Percentiles rank a stretch among this genome's conserved stretches.
These are phyloP conservation scores for Scheffersomyces insectosa DNA, from an alignment of 1,139 yeast genomes.

Conservation along the genomic window DNA sequence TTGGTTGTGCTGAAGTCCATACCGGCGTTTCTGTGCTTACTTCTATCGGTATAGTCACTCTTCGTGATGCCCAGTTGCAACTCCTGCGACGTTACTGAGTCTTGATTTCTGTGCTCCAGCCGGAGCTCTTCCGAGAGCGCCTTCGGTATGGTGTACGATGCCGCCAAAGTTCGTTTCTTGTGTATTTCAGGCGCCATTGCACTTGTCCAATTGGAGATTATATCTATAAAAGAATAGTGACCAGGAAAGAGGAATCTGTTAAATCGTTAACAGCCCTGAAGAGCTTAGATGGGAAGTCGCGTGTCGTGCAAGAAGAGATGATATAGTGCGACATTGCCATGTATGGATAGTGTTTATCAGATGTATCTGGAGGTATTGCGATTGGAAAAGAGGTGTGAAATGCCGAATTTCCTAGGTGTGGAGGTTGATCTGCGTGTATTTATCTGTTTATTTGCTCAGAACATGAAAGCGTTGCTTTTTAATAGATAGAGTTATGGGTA, in stretches of 20 bases:
- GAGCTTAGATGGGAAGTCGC: too few relatives aligned
- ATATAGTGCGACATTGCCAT: too few relatives aligned
- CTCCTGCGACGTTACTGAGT: conserved; percentile 23
- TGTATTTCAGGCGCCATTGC: conserved; percentile 1
- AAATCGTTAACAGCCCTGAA: not conserved
- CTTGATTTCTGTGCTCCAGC: conserved; percentile 37
- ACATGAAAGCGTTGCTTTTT: too few relatives aligned
- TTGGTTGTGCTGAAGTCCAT: conserved; percentile 21
- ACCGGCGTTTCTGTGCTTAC: conserved; percentile 25
- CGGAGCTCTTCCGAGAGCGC: conserved; percentile 26
- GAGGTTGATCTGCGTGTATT: too few relatives aligned
- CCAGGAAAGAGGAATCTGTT: not conserved
- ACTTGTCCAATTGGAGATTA: not conserved
- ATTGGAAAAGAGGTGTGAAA: too few relatives aligned
- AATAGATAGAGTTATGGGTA: too few relatives aligned
- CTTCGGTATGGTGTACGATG: conserved; percentile 35
- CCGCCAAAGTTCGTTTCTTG: conserved; percentile 23
- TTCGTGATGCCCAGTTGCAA: conserved; percentile 19
- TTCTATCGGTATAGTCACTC: conserved; percentile 20
- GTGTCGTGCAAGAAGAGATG: too few relatives aligned
- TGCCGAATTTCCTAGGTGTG: too few relatives aligned
- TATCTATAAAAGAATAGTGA: not conserved
- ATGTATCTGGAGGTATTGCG: too few relatives aligned
- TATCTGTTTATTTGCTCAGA: too few relatives aligned
- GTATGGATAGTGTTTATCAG: too few relatives aligned